These are phyloP conservation scores for Pichia ethanolica DNA, from an alignment of 805 yeast genomes.

Conservation along the genomic window DNA sequence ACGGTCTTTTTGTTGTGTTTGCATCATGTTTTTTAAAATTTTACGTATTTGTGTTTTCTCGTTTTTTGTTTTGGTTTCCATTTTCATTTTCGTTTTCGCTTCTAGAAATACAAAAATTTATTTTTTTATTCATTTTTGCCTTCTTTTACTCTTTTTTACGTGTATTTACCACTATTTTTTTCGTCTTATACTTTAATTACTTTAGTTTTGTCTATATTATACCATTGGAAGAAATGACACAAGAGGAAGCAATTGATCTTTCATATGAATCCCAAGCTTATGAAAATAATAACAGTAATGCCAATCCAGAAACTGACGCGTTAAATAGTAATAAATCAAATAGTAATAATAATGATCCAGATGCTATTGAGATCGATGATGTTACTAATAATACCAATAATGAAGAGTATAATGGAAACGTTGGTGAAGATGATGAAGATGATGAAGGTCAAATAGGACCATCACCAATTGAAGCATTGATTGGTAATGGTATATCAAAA, in stretches of 20 bases:
- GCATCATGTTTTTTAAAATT: too few relatives aligned
- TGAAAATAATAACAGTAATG: not conserved
- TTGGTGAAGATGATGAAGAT: conserved; percentile 37
- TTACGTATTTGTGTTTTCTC: too few relatives aligned
- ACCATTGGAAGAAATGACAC: not conserved
- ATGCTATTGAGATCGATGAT: too few relatives aligned
- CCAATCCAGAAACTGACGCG: conserved; percentile 6
- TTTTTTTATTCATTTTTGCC: too few relatives aligned
- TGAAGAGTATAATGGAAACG: not conserved
- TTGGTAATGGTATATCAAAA: conserved; percentile 79
- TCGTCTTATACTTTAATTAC: too few relatives aligned
- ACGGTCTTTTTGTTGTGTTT: too few relatives aligned
- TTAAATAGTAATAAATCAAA: not conserved
- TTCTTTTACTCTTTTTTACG: too few relatives aligned
- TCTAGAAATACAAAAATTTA: too few relatives aligned
- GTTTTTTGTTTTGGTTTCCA: too few relatives aligned
- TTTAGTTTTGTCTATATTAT: too few relatives aligned
- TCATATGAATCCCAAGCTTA: conserved; percentile 7
- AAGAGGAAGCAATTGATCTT: conserved; percentile 9
- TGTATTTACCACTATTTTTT: too few relatives aligned
- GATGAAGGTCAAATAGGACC: conserved; percentile 42
- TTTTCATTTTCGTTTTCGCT: too few relatives aligned
- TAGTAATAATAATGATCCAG: conserved; percentile 1
- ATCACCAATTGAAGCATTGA: conserved; percentile 43
- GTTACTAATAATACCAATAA: not conserved